phyloP scores from a whole-genome alignment of 75 land plant genomes.

The Pseudotsuga menziesii region DNA sequence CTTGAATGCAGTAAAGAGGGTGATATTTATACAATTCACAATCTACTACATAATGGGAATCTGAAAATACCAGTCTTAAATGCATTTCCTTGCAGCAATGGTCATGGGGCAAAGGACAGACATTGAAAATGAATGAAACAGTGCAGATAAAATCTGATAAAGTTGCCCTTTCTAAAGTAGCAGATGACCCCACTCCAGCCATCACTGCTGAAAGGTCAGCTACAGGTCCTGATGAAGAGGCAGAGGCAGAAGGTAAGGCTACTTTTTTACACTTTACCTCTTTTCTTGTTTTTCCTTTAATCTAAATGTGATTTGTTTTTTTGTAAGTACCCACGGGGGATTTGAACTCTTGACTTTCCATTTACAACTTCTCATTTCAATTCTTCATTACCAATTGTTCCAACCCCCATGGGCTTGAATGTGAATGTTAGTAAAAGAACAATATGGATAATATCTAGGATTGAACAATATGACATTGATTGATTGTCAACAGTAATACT shows the following conservation, averaged over 20 bases:
- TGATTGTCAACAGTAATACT: background rate
- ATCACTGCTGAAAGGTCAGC: conserved; percentile 7
- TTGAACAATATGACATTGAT: background rate
- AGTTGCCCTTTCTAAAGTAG: conserved; percentile 21
- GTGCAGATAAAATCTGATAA: conserved; percentile 53
- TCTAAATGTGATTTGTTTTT: background rate
- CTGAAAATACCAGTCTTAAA: background rate
- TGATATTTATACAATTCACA: background rate
- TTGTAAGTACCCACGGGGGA: too few species aligned
- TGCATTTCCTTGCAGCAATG: conserved; percentile 25
- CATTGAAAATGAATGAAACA: conserved; percentile 47
- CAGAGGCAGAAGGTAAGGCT: conserved; percentile 18
- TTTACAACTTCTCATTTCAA: too few species aligned
- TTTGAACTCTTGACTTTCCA: too few species aligned
- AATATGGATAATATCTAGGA: background rate
- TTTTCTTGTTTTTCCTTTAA: background rate
- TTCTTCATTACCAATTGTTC: too few species aligned
- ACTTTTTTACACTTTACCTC: background rate
- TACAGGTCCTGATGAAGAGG: conserved; percentile 8
- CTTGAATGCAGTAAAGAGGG: conserved; percentile 7
- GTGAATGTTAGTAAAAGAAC: background rate
- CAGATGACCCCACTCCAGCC: conserved; percentile 11
- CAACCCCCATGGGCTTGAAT: too few species aligned
- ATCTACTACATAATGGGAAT: background rate
- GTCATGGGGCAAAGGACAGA: conserved; percentile 52